Evolutionary conservation across 106 monocot species (phyloP).

Genomic region (Gastrodia elata): DNA sequence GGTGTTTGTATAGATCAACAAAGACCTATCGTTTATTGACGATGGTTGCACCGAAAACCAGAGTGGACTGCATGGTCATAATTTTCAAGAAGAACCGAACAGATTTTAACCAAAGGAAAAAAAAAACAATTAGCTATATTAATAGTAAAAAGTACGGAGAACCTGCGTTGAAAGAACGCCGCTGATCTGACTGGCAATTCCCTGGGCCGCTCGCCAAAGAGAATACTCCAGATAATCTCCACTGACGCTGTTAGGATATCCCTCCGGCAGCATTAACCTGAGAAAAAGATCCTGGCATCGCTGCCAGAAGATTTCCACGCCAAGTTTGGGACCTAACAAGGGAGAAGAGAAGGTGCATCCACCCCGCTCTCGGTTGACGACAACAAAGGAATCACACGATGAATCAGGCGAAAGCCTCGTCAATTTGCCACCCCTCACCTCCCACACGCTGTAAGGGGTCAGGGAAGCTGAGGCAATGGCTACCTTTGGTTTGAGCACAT

Average conservation of each 20-base stretch:
- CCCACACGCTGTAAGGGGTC: conserved; percentile 32
- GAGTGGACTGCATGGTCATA: background rate
- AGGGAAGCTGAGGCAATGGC: conserved; percentile 20
- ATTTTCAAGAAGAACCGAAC: background rate
- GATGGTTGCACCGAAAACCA: too few relatives aligned
- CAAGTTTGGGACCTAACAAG: background rate
- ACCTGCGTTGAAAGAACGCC: conserved; percentile 97
- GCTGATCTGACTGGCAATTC: conserved; percentile 85
- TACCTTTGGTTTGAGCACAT: background rate
- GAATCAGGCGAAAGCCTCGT: conserved; percentile 32
- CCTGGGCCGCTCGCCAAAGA: conserved; percentile 85
- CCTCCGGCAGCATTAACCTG: conserved; percentile 69
- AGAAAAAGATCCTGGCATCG: conserved; percentile 23
- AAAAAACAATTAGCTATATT: too few relatives aligned
- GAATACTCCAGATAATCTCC: conserved; percentile 81
- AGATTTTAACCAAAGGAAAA: background rate
- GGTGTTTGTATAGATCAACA: background rate
- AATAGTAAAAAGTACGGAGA: background rate
- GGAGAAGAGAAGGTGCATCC: background rate
- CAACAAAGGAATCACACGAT: conserved; percentile 20
- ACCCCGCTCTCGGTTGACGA: background rate
- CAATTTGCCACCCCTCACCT: conserved; percentile 65
- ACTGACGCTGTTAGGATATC: conserved; percentile 79
- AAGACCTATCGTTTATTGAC: background rate
- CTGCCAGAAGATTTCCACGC: conserved; percentile 20